phyloP scores from a whole-genome alignment of 768 basidiomycete genomes.

The Dioszegia aurantiaca region DNA sequence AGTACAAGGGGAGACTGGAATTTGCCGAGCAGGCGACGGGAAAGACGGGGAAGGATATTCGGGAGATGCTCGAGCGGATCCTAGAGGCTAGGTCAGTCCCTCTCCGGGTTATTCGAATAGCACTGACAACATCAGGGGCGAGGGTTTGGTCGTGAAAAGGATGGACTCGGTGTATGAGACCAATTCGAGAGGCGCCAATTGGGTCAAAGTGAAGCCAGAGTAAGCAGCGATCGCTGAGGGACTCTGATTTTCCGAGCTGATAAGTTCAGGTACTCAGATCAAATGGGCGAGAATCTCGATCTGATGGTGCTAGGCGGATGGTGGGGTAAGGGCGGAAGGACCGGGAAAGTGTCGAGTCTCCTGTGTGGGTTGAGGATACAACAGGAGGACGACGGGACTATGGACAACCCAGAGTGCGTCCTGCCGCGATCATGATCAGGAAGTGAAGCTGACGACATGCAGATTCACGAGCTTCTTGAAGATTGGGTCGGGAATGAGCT shows the following conservation, averaged over 20 bases:
- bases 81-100: slow-evolving; percentile 61
- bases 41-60: slow-evolving; percentile 75
- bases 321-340: slow-evolving; percentile 80
- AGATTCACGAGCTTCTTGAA: slow-evolving; percentile 86
- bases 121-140: slow-evolving; percentile 61
- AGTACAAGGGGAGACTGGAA: slow-evolving; percentile 75
- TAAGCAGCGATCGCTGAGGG: slow-evolving; percentile 11
- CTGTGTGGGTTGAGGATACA: slow-evolving; percentile 87
- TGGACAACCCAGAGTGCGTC: slow-evolving; percentile 64
- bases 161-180: slow-evolving; percentile 73
- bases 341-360: slow-evolving; percentile 83
- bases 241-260: neutral
- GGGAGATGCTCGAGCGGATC: slow-evolving; percentile 73
- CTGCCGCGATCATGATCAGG: neutral
- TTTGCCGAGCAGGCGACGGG: slow-evolving; percentile 70
- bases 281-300: slow-evolving; percentile 66
- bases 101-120: neutral
- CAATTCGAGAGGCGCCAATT: slow-evolving; percentile 82
- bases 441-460: neutral
- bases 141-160: slow-evolving; percentile 90
- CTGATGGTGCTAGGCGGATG: slow-evolving; percentile 85
- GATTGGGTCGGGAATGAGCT: slow-evolving; percentile 83
- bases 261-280: slow-evolving; percentile 45
- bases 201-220: slow-evolving; percentile 74
- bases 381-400: slow-evolving; percentile 57